Evolutionary conservation across 495 filamentous ascomycete genomes (phyloP), one percentile per base, ranked within the genome.

Genomic region (Podospora anserina): DNA sequence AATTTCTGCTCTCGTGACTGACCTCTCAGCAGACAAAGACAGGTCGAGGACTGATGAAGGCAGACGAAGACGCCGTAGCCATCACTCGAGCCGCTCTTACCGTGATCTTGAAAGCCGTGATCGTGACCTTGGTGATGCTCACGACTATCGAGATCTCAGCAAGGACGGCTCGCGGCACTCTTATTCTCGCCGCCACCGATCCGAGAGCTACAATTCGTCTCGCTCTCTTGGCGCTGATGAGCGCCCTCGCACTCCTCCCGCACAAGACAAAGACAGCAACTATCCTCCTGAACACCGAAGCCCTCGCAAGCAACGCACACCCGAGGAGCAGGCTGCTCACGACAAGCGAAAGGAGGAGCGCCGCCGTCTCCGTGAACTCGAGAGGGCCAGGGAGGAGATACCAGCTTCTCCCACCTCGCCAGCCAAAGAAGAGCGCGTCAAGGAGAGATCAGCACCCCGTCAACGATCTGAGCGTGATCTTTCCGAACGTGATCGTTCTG

Each of bases 21-120:
- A 82, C 81, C 75, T 79, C 73, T 79, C 69, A 74, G 74, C 78
- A 82, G 80, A 78, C 74, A 79, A 80, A 75, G 72, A 69, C 61
- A 79, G 73, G 65, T 32, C 67, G 55, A 75, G 66, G 67, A 53
- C 72, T 34, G 80, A 82, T 27, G 79, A 77, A 56, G 66, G 64
- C 63, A 75, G 68, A 68, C 63, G 28, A 20, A 72, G 76, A 69
- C 75, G 80, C 67, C 76, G 76, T 61, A 73, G 75, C 60, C 75
- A 76, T 64, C 75, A 73, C 34, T 77, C 75, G 23, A 72, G 72
- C 60, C 76, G 73, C 44, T 76, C 77, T 2, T 69, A 77, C 28
- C 55, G 55, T 58, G 55, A 58, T 26, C 55, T 58, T 11, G 68
- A 74, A 3, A 58, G 19, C 23, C 55, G 55, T 23, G 55, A 58